phyloP scores from a whole-genome alignment of 1,139 yeast species.

The Pichia sp. region DNA sequence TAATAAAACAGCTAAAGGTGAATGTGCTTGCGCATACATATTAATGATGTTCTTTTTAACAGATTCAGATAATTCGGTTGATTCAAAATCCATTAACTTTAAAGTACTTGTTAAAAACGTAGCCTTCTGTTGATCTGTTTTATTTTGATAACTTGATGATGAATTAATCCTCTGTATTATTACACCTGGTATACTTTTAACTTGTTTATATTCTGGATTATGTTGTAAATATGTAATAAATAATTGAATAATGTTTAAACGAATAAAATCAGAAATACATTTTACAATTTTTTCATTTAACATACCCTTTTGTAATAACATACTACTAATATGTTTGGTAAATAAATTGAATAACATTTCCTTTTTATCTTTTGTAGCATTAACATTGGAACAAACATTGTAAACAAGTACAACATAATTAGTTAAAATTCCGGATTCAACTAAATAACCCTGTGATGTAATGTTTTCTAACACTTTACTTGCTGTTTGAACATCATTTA shows the following conservation, averaged over 20 bases:
- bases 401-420: conserved; percentile 19
- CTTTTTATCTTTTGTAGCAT: conserved; percentile 16
- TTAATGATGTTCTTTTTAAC: conserved; percentile 10
- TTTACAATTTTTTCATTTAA: conserved; percentile 9
- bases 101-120: conserved; percentile 12
- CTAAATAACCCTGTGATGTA: conserved; percentile 10
- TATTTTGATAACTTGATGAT: conserved; percentile 2
- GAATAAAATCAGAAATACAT: conserved; percentile 17
- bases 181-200: conserved; percentile 5
- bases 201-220: conserved; percentile 8
- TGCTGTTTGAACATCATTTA: conserved; percentile 19
- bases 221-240: conserved; percentile 22
- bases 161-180: conserved; percentile 7
- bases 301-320: conserved; percentile 12
- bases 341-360: conserved; percentile 24
- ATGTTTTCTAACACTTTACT: conserved; percentile 14
- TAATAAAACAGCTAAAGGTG: conserved; percentile 23
- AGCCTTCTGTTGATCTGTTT: conserved; percentile 6
- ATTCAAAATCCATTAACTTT: conserved; percentile 2
- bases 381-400: conserved; percentile 11
- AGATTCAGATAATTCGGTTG: conserved; percentile 10
- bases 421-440: conserved; percentile 12
- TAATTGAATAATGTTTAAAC: conserved; percentile 16
- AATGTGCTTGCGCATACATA: conserved; percentile 20
- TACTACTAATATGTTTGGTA: conserved; percentile 14